Evolutionary conservation across 1,284 basidiomycete species (phyloP), one percentile per base, ranked within the genome.

Genomic region (Fomitopsis palustris): DNA sequence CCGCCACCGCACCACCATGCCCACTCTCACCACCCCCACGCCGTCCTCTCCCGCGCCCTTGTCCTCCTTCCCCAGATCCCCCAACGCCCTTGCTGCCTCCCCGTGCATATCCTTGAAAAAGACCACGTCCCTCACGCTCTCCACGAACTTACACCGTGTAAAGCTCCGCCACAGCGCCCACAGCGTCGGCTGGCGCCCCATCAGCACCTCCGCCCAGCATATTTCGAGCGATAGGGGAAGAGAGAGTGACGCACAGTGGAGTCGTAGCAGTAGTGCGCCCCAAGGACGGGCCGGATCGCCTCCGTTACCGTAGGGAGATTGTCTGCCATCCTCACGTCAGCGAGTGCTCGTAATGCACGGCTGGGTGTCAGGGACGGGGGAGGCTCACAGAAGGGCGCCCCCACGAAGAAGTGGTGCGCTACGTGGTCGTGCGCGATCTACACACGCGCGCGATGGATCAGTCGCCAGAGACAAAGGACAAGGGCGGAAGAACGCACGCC

Each of bases 71-170:
- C 6, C 12, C 10, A 14, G 3, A 37, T 37, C 35, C 4, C 4
- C 14, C 8, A 27, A 62, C 53, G 62, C 60, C 17, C 67, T 64
- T 21, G 60, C 23, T 0, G 80, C 74, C 58, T 86, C 72, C 41
- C 90, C 90, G 19, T 79, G 67, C 54, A 77, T 77, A 71, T 93
- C 86, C 76, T 87, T 88, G 79, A 84, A 92, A 75, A 93, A 92
- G 16, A 87, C 79, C 62, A 92, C 79, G 61, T 88, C 85, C 53
- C 86, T 88, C 60, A 85, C 81, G 64, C 89, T 84, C 70, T 92
- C 89, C 61, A 92, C 81, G 75, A 87, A 90, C 70, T 78, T 73
- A 67, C 81, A 86, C 62, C 85, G 75, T 6, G 80, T 83, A 69
- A 83, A 83, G 8, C 78, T 78, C 51, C 81, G 75, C 67, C 57